These are phyloP conservation scores for Cicer arietinum DNA, from an alignment of 306 rosid species.

Conservation along the genomic window DNA sequence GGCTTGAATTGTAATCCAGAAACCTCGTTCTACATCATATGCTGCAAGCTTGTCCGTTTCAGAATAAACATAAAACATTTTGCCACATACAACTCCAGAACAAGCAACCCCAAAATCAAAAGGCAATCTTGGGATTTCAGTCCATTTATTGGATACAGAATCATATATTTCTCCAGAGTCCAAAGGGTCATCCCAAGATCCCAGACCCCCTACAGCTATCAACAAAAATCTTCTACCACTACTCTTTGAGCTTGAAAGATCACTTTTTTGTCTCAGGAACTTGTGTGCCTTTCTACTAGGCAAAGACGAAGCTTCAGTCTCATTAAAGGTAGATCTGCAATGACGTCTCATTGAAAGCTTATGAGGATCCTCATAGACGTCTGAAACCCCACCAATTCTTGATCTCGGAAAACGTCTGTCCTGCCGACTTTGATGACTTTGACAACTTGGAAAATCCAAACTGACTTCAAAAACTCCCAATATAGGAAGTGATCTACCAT, in stretches of 20 bases:
- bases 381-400: slow-evolving; percentile 80
- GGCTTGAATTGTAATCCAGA: slow-evolving; percentile 82
- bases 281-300: slow-evolving; percentile 71
- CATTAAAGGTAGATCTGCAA: slow-evolving; percentile 62
- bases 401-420: slow-evolving; percentile 81
- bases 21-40: slow-evolving; percentile 80
- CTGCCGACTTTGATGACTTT: slow-evolving; percentile 72
- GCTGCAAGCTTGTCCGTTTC: slow-evolving; percentile 90
- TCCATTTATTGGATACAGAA: slow-evolving; percentile 85
- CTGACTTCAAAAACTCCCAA: slow-evolving; percentile 80
- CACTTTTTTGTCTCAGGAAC: slow-evolving; percentile 72
- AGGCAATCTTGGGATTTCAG: slow-evolving; percentile 84
- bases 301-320: slow-evolving; percentile 61
- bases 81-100: slow-evolving; percentile 87
- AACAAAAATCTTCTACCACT: slow-evolving; percentile 72
- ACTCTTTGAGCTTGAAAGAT: slow-evolving; percentile 65
- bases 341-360: slow-evolving; percentile 91
- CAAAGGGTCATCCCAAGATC: slow-evolving; percentile 97
- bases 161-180: slow-evolving; percentile 95
- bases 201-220: slow-evolving; percentile 90
- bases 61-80: slow-evolving; percentile 89
- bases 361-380: slow-evolving; percentile 98
- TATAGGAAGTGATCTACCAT: slow-evolving; percentile 86
- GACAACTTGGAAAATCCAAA: slow-evolving; percentile 65
- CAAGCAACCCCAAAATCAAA: slow-evolving; percentile 76